phyloP scores from a whole-genome alignment of 2,329 filamentous ascomycete genomes.

The Aspergillus brunneoviolaceus region DNA sequence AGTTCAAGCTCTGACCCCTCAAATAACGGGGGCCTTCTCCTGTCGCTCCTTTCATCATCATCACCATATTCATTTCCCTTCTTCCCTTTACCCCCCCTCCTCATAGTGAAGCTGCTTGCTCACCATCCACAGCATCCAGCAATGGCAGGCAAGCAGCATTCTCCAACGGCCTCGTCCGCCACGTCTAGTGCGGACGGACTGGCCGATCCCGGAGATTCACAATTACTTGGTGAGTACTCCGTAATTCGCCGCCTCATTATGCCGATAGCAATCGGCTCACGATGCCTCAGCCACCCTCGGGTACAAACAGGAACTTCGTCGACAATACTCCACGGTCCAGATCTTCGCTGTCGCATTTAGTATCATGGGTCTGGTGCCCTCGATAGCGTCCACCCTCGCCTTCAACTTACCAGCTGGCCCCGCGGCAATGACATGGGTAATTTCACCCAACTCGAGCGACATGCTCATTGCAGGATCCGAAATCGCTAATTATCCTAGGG shows the following conservation, averaged over 20 bases:
- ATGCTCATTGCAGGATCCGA: not conserved
- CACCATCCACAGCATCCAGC: not conserved
- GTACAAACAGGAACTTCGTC: conserved; percentile 61
- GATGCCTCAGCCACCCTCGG: conserved; percentile 35
- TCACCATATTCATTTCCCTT: too few relatives aligned
- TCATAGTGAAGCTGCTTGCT: not conserved
- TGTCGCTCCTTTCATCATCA: not conserved
- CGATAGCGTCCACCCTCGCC: conserved; percentile 59
- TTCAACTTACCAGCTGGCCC: conserved; percentile 62
- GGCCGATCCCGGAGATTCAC: conserved; percentile 21
- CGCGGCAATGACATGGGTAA: conserved; percentile 61
- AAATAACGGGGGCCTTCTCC: not conserved
- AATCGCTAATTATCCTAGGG: conserved; percentile 31
- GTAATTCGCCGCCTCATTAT: not conserved
- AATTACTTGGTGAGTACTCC: conserved; percentile 24
- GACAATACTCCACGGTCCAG: conserved; percentile 63
- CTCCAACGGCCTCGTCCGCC: conserved; percentile 10
- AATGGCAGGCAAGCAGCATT: conserved; percentile 8
- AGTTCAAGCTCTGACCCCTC: not conserved
- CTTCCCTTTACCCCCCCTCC: not conserved
- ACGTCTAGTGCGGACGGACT: conserved; percentile 13
- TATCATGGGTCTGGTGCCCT: conserved; percentile 62
- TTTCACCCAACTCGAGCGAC: not conserved
- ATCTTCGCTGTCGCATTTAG: conserved; percentile 61
- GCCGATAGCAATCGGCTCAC: not conserved